Conservation (phyloP, 139 green algal genomes). For the Ettlia oleoabundans region DNA sequence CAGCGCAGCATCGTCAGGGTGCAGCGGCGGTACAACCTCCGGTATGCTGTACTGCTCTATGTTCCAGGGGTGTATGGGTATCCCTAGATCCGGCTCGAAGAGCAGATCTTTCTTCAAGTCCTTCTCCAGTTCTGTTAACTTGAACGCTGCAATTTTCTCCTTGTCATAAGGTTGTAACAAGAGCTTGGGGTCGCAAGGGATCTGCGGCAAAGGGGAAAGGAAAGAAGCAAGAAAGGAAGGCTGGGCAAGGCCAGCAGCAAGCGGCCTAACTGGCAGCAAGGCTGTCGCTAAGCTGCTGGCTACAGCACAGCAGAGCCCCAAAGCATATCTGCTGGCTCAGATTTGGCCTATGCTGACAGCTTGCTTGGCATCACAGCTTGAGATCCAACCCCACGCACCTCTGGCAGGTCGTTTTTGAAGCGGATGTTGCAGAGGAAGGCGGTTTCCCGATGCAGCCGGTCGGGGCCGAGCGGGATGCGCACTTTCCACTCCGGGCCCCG, state of each 20-base stretch:
- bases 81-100: slow-evolving; percentile 63
- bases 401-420: slow-evolving; percentile 75
- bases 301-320: no score
- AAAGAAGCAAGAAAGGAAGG: background rate
- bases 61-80: slow-evolving; percentile 67
- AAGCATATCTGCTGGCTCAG: no score
- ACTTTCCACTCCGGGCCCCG: slow-evolving; percentile 37
- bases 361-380: background rate
- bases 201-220: slow-evolving; percentile 37
- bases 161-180: slow-evolving; percentile 59
- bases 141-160: slow-evolving; percentile 59
- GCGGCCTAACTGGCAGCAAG: background rate
- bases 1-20: slow-evolving; percentile 63
- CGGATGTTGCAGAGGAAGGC: slow-evolving; percentile 71
- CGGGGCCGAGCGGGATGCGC: slow-evolving; percentile 16
- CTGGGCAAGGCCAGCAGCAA: background rate
- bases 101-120: slow-evolving; percentile 62
- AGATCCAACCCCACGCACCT: slow-evolving; percentile 33
- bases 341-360: no score
- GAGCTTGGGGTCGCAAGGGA: slow-evolving; percentile 80
- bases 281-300: background rate
- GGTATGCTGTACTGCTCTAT: slow-evolving; percentile 65
- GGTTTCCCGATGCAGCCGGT: slow-evolving; percentile 57
- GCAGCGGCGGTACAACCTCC: slow-evolving; percentile 33
- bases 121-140: slow-evolving; percentile 67